phyloP scores from a whole-genome alignment of 2,329 filamentous ascomycete species.

The Exophiala sideris region DNA sequence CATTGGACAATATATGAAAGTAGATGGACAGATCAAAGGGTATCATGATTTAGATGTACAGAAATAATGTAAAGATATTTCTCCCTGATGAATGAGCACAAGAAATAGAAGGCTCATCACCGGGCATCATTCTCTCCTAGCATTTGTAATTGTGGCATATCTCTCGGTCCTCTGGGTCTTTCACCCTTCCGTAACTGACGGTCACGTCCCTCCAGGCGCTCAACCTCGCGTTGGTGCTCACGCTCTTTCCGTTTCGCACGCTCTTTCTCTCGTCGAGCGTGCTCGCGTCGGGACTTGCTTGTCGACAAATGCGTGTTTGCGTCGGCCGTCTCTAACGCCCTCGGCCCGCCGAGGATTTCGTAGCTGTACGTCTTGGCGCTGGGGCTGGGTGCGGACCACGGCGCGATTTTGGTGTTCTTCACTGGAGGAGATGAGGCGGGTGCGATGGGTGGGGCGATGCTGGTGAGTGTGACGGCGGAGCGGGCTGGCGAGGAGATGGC shows the following conservation, averaged over 20 bases:
- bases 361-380: conserved; percentile 13
- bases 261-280: conserved; percentile 8
- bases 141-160: not conserved
- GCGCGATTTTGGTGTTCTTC: not conserved
- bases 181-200: not conserved
- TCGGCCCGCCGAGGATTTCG: conserved; percentile 15
- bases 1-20: no score
- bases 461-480: not conserved
- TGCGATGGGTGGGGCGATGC: not conserved
- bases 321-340: not conserved
- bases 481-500: no score
- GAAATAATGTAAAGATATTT: no score
- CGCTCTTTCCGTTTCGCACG: conserved; percentile 3
- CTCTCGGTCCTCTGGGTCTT: conserved; percentile 1
- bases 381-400: not conserved
- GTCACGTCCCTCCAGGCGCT: not conserved
- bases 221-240: conserved; percentile 1
- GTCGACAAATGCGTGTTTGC: not conserved
- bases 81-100: not conserved
- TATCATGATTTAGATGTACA: no score
- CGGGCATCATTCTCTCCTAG: no score
- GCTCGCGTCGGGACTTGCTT: not conserved
- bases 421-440: conserved; percentile 6
- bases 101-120: not conserved
- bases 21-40: no score